Evolutionary conservation across 1,284 basidiomycete species (phyloP).

Genomic region (Sporisorium scitamineum): DNA sequence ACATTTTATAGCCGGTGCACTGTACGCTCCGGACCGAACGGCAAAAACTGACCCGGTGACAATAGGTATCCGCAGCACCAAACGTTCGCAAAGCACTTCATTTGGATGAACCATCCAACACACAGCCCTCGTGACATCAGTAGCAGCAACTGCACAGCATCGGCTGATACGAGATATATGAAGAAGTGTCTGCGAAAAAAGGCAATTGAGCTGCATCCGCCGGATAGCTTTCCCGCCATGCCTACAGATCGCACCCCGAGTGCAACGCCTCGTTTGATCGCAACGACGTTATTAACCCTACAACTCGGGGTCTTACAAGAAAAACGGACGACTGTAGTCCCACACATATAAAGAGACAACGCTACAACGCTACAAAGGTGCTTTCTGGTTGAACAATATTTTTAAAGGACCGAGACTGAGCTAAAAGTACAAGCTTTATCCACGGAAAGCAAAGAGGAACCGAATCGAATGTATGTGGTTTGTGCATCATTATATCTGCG

Average conservation of each 20-base stretch:
- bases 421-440: constrained; percentile 5
- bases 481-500: neutral
- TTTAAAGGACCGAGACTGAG: neutral
- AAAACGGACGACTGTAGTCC: no score
- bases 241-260: neutral
- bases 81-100: neutral
- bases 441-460: neutral
- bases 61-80: neutral
- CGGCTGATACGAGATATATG: no score
- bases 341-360: neutral
- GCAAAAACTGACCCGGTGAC: neutral
- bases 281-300: neutral
- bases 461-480: neutral
- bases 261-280: neutral
- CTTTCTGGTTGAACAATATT: constrained; percentile 13
- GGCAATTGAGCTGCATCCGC: neutral
- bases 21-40: neutral
- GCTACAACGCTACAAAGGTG: neutral
- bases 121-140: neutral
- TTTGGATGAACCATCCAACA: neutral
- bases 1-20: neutral
- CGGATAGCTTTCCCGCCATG: neutral
- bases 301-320: no score
- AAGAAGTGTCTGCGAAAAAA: neutral
- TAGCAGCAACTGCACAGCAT: no score